Percentiles rank a stretch among this genome's conserved stretches.
phyloP scores from a whole-genome alignment of 371 early-diverging fungal species.

The Mycotypha africana region DNA sequence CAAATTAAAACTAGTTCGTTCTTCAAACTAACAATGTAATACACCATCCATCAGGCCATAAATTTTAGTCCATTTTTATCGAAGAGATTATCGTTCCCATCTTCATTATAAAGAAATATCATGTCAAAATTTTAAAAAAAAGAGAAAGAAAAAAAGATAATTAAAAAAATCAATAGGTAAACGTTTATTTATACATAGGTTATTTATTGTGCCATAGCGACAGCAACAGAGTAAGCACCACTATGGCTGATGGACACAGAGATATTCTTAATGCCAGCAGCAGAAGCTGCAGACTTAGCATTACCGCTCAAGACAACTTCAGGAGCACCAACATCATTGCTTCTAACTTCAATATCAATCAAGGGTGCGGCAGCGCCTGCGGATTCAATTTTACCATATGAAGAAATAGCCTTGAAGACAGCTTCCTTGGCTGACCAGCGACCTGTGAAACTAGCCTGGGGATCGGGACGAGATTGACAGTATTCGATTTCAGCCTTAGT shows the following conservation, averaged over 20 bases:
- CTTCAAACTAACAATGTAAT: too few relatives aligned
- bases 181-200: too few relatives aligned
- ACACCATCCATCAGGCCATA: too few relatives aligned
- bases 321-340: conserved; percentile 74
- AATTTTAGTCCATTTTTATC: too few relatives aligned
- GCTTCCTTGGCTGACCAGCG: conserved; percentile 97
- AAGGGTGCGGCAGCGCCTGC: conserved; percentile 85
- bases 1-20: too few relatives aligned
- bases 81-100: too few relatives aligned
- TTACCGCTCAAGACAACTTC: conserved; percentile 78
- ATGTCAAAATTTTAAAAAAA: too few relatives aligned
- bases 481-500: conserved; percentile 75
- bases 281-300: conserved; percentile 40
- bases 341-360: conserved; percentile 81
- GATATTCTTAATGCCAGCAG: conserved; percentile 21
- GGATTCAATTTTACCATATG: conserved; percentile 61
- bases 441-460: conserved; percentile 85
- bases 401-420: conserved; percentile 88
- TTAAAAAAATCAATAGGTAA: too few relatives aligned
- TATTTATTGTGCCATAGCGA: conserved; percentile 49
- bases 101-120: too few relatives aligned
- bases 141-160: too few relatives aligned
- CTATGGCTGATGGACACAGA: conserved; percentile 91
- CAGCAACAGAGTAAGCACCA: conserved; percentile 86
- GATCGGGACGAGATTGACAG: conserved; percentile 69